Conservation (phyloP, 1,139 yeast species). For the Saccharomycopsis hybrid region DNA sequence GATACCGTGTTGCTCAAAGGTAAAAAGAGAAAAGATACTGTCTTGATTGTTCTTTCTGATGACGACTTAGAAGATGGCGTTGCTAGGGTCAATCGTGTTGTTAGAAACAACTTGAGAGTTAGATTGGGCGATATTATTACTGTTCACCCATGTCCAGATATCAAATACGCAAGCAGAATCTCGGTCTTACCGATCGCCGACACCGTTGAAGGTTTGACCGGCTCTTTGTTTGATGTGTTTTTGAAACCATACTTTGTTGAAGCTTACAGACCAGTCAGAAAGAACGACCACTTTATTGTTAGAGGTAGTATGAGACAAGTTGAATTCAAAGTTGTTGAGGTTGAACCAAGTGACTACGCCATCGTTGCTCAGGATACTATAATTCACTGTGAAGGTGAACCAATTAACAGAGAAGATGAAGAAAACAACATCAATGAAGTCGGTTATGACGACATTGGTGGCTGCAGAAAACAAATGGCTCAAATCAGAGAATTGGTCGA, state of each 20-base stretch:
- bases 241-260: constrained; percentile 97
- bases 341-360: constrained; percentile 95
- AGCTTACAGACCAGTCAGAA: constrained; percentile 97
- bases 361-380: constrained; percentile 98
- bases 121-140: constrained; percentile 90
- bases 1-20: constrained; percentile 97
- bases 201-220: constrained; percentile 96
- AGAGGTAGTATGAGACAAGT: constrained; percentile 99
- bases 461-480: constrained; percentile 98
- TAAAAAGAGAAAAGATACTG: constrained; percentile 96
- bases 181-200: constrained; percentile 97
- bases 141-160: constrained; percentile 95
- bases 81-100: constrained; percentile 90
- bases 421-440: constrained; percentile 94
- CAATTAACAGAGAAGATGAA: constrained; percentile 97
- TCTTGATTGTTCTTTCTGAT: constrained; percentile 91
- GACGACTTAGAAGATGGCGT: constrained; percentile 97
- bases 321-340: constrained; percentile 96
- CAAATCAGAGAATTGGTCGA: constrained; percentile 97
- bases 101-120: constrained; percentile 89
- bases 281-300: constrained; percentile 93
- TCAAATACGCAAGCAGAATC: constrained; percentile 88
- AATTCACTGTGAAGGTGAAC: constrained; percentile 98
- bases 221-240: constrained; percentile 94
- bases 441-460: constrained; percentile 98